Conservation (phyloP, 345 rosid species). For the Populus deltoides region DNA sequence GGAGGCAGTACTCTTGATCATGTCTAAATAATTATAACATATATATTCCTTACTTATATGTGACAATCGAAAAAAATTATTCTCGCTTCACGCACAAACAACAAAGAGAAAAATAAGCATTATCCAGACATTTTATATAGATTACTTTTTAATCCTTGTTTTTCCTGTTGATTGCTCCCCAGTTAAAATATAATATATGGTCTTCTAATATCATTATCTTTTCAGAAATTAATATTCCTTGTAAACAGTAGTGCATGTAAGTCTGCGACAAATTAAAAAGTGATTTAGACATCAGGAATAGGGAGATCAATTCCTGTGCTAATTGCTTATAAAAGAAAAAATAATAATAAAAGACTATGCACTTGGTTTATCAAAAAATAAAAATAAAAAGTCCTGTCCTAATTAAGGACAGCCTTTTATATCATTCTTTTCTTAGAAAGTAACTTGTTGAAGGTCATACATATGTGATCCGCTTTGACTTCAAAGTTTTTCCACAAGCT, state of each 20-base stretch:
- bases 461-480: background rate
- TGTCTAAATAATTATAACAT: background rate
- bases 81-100: constrained; percentile 27
- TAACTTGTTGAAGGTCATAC: background rate
- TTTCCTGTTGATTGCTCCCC: background rate
- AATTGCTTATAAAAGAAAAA: too few relatives aligned
- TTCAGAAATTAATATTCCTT: background rate
- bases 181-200: constrained; percentile 5
- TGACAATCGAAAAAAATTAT: constrained; percentile 8
- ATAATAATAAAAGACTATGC: too few relatives aligned
- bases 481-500: background rate
- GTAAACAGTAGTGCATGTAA: background rate
- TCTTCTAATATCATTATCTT: background rate
- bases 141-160: too few relatives aligned
- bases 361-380: too few relatives aligned
- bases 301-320: background rate
- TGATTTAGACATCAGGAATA: background rate
- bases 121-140: background rate
- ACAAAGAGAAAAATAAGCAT: constrained; percentile 10
- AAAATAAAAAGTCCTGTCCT: background rate
- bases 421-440: background rate
- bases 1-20: constrained; percentile 4
- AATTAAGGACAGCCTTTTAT: background rate
- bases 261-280: background rate
- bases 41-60: background rate